Conservation (phyloP, 2,329 filamentous ascomycete species). For the Trichophyton equinum region DNA sequence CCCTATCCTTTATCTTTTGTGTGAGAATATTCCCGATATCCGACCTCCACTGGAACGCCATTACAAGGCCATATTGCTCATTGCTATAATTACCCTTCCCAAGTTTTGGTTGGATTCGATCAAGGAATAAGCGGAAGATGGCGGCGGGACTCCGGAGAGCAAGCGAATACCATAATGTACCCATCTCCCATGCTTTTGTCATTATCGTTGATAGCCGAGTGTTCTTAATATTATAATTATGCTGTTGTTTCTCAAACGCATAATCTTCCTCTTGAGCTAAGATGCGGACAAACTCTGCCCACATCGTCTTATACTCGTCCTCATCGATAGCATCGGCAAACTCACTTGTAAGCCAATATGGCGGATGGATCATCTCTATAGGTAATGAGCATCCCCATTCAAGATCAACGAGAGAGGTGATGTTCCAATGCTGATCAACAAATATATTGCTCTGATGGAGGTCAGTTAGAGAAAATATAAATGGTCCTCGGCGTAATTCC, state of each 20-base stretch:
- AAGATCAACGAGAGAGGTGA: slow-evolving; percentile 24
- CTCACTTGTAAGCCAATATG: slow-evolving; percentile 22
- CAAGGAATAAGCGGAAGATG: slow-evolving; percentile 6
- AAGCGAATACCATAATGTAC: slow-evolving; percentile 8
- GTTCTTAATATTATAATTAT: not conserved
- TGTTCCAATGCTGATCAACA: slow-evolving; percentile 25
- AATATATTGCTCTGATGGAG: slow-evolving; percentile 20
- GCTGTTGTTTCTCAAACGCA: not conserved
- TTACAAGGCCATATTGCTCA: slow-evolving; percentile 10
- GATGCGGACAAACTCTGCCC: slow-evolving; percentile 14
- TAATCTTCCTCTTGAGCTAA: slow-evolving; percentile 14
- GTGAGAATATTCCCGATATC: slow-evolving; percentile 8
- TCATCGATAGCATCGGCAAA: slow-evolving; percentile 11
- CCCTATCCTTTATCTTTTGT: slow-evolving; percentile 13
- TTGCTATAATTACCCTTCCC: slow-evolving; percentile 4
- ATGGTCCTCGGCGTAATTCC: slow-evolving; percentile 18
- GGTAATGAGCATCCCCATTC: slow-evolving; percentile 22
- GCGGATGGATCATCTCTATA: slow-evolving; percentile 20
- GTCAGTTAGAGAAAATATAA: slow-evolving; percentile 25
- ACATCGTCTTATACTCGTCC: slow-evolving; percentile 10
- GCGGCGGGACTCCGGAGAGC: slow-evolving; percentile 1
- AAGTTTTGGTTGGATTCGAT: slow-evolving; percentile 5
- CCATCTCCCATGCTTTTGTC: slow-evolving; percentile 1
- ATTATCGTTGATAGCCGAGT: slow-evolving; percentile 10
- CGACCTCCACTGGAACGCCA: slow-evolving; percentile 12